Evolutionary conservation across 495 filamentous ascomycete species (phyloP).

Genomic region (Xylaria acuta): DNA sequence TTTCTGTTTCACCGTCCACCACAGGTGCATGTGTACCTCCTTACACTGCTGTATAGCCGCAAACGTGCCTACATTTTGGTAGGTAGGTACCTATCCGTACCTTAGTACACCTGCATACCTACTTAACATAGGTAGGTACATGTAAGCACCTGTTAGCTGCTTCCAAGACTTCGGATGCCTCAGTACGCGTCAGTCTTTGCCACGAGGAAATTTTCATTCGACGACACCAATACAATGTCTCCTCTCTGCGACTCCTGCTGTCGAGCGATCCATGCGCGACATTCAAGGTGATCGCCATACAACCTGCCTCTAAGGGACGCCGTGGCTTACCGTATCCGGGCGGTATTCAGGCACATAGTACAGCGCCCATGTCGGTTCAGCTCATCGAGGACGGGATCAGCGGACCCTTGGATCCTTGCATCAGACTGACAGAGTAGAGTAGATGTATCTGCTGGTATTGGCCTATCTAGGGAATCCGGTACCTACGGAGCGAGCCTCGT

Average conservation of each 20-base stretch:
- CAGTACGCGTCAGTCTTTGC: constrained; percentile 20
- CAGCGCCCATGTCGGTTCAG: constrained; percentile 8
- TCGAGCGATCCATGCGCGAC: constrained; percentile 2
- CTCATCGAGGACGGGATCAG: constrained; percentile 14
- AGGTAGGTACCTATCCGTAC: no score
- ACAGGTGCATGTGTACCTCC: neutral
- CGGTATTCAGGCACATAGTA: neutral
- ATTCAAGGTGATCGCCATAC: neutral
- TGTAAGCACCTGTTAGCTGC: neutral
- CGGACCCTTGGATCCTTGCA: neutral
- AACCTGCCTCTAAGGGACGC: neutral
- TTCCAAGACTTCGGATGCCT: constrained; percentile 5
- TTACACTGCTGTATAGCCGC: neutral
- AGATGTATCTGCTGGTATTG: no score
- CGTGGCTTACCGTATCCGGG: constrained; percentile 3
- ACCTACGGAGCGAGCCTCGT: neutral
- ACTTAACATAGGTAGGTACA: no score
- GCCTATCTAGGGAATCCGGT: neutral
- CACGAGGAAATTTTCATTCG: neutral
- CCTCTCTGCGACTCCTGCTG: neutral
- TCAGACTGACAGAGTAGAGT: no score
- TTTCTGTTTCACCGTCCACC: neutral
- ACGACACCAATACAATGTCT: neutral
- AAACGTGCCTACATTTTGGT: neutral
- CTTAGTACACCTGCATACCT: no score